A percentile compares a stretch with the other conserved stretches of the same genome.
These are phyloP conservation scores for Polytrichum commune DNA, from an alignment of 225 moss, liverwort and hornwort species.

Conservation along the genomic window DNA sequence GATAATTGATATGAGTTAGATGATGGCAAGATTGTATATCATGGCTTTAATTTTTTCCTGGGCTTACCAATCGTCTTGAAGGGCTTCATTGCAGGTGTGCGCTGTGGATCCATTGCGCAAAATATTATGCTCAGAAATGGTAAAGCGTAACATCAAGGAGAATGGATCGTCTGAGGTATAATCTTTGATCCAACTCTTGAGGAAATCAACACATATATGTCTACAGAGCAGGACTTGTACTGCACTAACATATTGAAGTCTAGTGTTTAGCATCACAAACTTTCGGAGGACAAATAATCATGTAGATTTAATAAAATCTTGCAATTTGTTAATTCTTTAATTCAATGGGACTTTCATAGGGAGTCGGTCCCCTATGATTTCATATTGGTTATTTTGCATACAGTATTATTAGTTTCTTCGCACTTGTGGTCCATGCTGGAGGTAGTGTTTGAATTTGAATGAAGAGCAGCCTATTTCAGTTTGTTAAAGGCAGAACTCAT, in stretches of 20 bases:
- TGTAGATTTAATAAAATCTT: not conserved
- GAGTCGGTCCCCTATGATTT: too few species aligned
- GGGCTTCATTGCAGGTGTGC: slow-evolving; percentile 59
- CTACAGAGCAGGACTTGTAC: not conserved
- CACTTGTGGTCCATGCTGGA: too few species aligned
- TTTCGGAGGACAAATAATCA: not conserved
- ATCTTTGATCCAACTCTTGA: slow-evolving; percentile 2
- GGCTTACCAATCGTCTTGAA: not conserved
- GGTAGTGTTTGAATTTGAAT: too few species aligned
- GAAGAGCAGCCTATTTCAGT: too few species aligned
- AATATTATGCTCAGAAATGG: slow-evolving; percentile 67
- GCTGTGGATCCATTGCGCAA: slow-evolving; percentile 77
- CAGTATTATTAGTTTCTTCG: too few species aligned
- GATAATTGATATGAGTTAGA: not conserved
- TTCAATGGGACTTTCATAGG: not conserved
- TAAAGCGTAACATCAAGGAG: slow-evolving; percentile 20
- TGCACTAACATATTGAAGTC: not conserved
- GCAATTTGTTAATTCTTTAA: not conserved
- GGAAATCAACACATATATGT: not conserved
- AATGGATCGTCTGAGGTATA: slow-evolving; percentile 33
- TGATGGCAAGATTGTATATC: too few species aligned
- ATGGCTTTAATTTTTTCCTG: not conserved
- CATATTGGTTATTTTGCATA: too few species aligned
- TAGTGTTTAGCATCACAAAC: not conserved
- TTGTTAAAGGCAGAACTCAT: too few species aligned